Base-by-base conservation (phyloP, 2,329 filamentous ascomycete species). In the Geosmithia flava region DNA sequence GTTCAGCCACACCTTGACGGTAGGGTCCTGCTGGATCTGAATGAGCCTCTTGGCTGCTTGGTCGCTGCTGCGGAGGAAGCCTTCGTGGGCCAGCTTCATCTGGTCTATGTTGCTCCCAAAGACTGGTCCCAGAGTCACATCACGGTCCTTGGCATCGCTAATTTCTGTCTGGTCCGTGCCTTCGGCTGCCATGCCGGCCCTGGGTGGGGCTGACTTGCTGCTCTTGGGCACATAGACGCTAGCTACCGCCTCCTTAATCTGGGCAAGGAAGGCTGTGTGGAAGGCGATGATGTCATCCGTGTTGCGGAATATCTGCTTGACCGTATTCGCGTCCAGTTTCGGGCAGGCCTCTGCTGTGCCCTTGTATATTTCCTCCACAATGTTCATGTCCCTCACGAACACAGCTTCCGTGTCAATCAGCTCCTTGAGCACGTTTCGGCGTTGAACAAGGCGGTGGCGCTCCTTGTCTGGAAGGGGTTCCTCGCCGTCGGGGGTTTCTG, bases 361-460 rank as follows among this genome's bases (percentile, higher is more conserved):
- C 65, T 94, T 95, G 72, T 97, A 98, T 48, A 98, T 97, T 59
- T 97, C 90, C 59, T 95, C 88, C 2, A 95, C 85, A 47, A 98
- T 91, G 62, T 90, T 95, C 87, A 98, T 91, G 62, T 98, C 93
- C 53, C 88, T 81, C 49, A 94, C 82, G 64, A 95, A 97, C 6
- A 84, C 82, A 45, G 88, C 82, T 62, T 98, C 93, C 0, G 93
- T 98, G 58, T 96, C 89, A 44, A 96, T 77, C 39, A 98, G 71
- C 64, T 98, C 93, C 59, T 91, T 90, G 57, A 97, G 84, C 45
- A 94, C 81, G 61, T 94, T 81, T 48, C 84, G 80, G 19, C 93
- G 84, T 60, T 91, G 85, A 46, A 79, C 78, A 8, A 97, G 70
- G n/a, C 85, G 80, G 51, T 84, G 83, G 51, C 76, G 76, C 53